A percentile compares a stretch with the other conserved stretches of the same genome.
phyloP scores from a whole-genome alignment of 768 basidiomycete species.

The Clathrus columnatus region DNA sequence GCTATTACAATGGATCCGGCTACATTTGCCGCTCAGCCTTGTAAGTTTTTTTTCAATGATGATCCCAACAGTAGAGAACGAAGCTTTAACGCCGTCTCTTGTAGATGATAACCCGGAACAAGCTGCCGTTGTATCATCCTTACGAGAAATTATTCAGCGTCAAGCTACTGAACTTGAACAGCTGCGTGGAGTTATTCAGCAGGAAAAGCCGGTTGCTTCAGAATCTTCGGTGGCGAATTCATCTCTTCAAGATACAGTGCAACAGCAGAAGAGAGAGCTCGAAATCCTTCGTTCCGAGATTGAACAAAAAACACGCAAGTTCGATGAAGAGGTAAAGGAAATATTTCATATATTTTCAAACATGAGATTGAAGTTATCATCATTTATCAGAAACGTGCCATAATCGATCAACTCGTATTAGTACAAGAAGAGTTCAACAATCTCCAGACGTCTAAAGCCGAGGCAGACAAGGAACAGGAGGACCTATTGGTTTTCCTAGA shows the following conservation, averaged over 20 bases:
- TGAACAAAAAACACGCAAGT: slow-evolving; percentile 29
- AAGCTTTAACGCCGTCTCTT: background rate
- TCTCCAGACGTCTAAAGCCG: slow-evolving; percentile 59
- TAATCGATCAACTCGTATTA: slow-evolving; percentile 38
- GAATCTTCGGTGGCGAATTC: slow-evolving; percentile 67
- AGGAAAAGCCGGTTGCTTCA: slow-evolving; percentile 37
- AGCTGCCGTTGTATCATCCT: slow-evolving; percentile 70
- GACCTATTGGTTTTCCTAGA: slow-evolving; percentile 90
- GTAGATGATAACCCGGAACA: slow-evolving; percentile 68
- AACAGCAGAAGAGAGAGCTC: slow-evolving; percentile 73
- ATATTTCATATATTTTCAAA: slow-evolving; percentile 8
- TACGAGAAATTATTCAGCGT: slow-evolving; percentile 74
- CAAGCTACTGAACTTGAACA: slow-evolving; percentile 73
- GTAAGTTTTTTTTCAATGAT: slow-evolving; percentile 27
- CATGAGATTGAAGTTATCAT: background rate
- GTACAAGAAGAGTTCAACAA: slow-evolving; percentile 40
- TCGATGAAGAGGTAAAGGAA: slow-evolving; percentile 31
- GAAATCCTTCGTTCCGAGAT: slow-evolving; percentile 57
- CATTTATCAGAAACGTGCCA: slow-evolving; percentile 30
- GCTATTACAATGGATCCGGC: slow-evolving; percentile 65
- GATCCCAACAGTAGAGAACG: too few relatives aligned
- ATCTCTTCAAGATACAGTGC: slow-evolving; percentile 77
- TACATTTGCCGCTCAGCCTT: slow-evolving; percentile 48
- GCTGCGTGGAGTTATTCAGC: slow-evolving; percentile 27
- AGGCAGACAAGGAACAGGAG: slow-evolving; percentile 93